phyloP scores from a whole-genome alignment of 768 basidiomycete species.

The Suillus subalutaceus region DNA sequence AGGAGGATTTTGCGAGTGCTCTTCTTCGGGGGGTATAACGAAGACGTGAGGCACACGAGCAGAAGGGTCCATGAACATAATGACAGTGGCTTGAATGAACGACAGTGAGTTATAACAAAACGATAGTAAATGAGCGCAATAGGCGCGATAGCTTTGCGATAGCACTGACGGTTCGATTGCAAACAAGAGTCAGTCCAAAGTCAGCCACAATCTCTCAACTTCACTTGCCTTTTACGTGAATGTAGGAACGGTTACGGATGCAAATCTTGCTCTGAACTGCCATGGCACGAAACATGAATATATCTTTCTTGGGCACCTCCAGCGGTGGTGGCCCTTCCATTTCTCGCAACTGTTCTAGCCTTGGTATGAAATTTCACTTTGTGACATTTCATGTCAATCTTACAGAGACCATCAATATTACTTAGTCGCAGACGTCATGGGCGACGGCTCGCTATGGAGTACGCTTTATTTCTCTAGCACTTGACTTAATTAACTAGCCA shows the following conservation, averaged over 20 bases:
- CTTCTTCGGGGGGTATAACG: slow-evolving; percentile 62
- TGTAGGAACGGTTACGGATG: slow-evolving; percentile 13
- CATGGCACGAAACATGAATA: slow-evolving; percentile 48
- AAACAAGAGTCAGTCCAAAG: slow-evolving; percentile 19
- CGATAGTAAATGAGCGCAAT: slow-evolving; percentile 14
- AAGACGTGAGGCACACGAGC: slow-evolving; percentile 51
- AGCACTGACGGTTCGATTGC: slow-evolving; percentile 10
- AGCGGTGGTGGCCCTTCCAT: slow-evolving; percentile 76
- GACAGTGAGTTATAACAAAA: slow-evolving; percentile 18
- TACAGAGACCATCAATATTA: slow-evolving; percentile 7
- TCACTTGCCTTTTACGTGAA: slow-evolving; percentile 26
- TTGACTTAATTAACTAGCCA: slow-evolving; percentile 11
- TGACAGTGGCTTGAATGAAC: slow-evolving; percentile 16
- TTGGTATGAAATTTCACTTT: slow-evolving; percentile 31
- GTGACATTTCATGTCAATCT: background rate
- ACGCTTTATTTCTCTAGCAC: slow-evolving; percentile 24
- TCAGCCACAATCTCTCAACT: slow-evolving; percentile 22
- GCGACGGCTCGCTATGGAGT: slow-evolving; percentile 71
- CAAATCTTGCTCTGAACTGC: slow-evolving; percentile 4
- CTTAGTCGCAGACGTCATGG: slow-evolving; percentile 56
- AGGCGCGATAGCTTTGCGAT: background rate
- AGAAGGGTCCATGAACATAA: slow-evolving; percentile 10
- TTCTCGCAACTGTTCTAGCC: slow-evolving; percentile 76
- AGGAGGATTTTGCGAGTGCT: slow-evolving; percentile 45
- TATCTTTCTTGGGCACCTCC: slow-evolving; percentile 78